Evolutionary conservation across 2,329 filamentous ascomycete species (phyloP).

Genomic region (Immersiporthe knoxdaviesiana): DNA sequence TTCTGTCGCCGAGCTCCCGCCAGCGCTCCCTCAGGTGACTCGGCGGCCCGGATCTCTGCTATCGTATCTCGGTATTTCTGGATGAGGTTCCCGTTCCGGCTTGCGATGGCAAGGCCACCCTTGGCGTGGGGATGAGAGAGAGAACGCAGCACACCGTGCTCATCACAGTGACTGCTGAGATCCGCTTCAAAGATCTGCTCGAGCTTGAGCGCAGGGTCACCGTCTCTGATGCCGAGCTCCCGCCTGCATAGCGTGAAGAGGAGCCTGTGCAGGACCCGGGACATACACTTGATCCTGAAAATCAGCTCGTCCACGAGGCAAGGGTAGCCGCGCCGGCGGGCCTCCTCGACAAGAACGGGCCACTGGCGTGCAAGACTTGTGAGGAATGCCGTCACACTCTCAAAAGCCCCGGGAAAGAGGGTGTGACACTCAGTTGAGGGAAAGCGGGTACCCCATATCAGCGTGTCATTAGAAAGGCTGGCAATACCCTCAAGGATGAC

Average conservation of each 20-base stretch:
- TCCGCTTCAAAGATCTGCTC: conserved; percentile 35
- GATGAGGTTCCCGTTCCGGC: conserved; percentile 31
- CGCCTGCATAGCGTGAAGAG: conserved; percentile 38
- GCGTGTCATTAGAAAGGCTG: conserved; percentile 34
- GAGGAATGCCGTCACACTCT: conserved; percentile 50
- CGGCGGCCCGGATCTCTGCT: conserved; percentile 4
- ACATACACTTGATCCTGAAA: conserved; percentile 36
- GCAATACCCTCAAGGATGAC: conserved; percentile 46
- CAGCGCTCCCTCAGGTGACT: not conserved
- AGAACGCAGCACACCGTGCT: not conserved
- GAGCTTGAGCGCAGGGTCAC: conserved; percentile 24
- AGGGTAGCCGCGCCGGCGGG: conserved; percentile 35
- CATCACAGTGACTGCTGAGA: conserved; percentile 30
- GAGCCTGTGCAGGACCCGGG: conserved; percentile 36
- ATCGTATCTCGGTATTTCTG: conserved; percentile 17
- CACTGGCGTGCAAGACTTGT: conserved; percentile 47
- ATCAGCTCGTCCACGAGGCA: conserved; percentile 42
- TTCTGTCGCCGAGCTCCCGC: not conserved
- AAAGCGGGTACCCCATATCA: conserved; percentile 44
- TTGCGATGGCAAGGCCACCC: conserved; percentile 24
- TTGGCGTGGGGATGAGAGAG: not conserved
- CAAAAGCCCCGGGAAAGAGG: conserved; percentile 32
- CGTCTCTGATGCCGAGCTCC: conserved; percentile 34
- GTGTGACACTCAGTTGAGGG: conserved; percentile 36
- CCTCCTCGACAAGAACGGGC: conserved; percentile 37